These are phyloP conservation scores for Aspergillus sp. DNA, from an alignment of 2,329 filamentous ascomycete genomes.

Conservation along the genomic window DNA sequence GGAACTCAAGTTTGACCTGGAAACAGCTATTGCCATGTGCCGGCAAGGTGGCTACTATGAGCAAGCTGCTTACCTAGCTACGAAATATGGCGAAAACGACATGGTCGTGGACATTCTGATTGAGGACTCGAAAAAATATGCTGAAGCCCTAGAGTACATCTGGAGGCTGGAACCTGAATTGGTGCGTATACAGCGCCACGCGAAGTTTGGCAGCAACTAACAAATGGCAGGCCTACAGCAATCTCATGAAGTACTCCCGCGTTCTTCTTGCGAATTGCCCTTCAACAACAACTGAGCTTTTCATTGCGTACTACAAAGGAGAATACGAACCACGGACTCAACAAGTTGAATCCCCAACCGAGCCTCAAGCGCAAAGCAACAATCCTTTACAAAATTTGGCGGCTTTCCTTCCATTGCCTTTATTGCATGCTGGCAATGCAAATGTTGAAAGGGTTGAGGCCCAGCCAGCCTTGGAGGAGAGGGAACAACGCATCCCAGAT, in stretches of 20 bases:
- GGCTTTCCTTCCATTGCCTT: slow-evolving; percentile 80
- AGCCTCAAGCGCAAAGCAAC: slow-evolving; percentile 57
- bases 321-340: slow-evolving; percentile 69
- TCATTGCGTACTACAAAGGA: slow-evolving; percentile 94
- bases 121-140: slow-evolving; percentile 90
- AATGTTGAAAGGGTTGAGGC: slow-evolving; percentile 34
- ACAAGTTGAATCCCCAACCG: slow-evolving; percentile 61
- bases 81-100: slow-evolving; percentile 91
- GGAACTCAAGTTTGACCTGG: slow-evolving; percentile 93
- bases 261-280: slow-evolving; percentile 88
- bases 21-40: slow-evolving; percentile 97
- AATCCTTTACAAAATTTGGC: slow-evolving; percentile 85
- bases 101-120: slow-evolving; percentile 94
- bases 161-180: slow-evolving; percentile 80
- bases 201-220: slow-evolving; percentile 35
- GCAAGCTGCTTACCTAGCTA: slow-evolving; percentile 92
- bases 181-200: slow-evolving; percentile 54
- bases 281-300: slow-evolving; percentile 78
- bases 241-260: slow-evolving; percentile 92
- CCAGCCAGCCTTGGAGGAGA: slow-evolving; percentile 30
- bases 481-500: slow-evolving; percentile 51
- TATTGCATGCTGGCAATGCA: slow-evolving; percentile 69
- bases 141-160: slow-evolving; percentile 87
- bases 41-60: slow-evolving; percentile 96
- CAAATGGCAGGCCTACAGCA: slow-evolving; percentile 71